Evolutionary conservation across 495 filamentous ascomycete genomes (phyloP).

Genomic region (Ascobolus immersus): DNA sequence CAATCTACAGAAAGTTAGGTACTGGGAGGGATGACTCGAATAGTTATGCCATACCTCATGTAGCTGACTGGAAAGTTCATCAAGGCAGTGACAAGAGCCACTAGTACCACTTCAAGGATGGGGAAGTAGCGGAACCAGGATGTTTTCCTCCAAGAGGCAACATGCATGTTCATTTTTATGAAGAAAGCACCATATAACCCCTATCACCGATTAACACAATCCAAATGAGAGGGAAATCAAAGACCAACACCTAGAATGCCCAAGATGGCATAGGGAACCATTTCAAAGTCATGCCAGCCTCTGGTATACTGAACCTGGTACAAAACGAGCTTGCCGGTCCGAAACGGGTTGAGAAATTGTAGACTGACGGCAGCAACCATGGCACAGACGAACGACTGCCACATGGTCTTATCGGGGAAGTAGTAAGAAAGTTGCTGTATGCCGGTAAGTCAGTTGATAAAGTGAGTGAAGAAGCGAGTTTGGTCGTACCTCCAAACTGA

Average conservation of each 20-base stretch:
- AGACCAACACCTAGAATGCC: constrained; percentile 45
- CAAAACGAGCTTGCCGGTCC: constrained; percentile 83
- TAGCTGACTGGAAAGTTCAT: constrained; percentile 89
- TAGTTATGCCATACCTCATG: constrained; percentile 30
- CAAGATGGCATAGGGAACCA: constrained; percentile 65
- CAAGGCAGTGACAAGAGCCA: constrained; percentile 56
- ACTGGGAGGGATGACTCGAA: neutral
- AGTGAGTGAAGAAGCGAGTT: neutral
- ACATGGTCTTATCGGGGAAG: constrained; percentile 98
- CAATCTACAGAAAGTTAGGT: constrained; percentile 17
- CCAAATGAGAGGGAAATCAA: neutral
- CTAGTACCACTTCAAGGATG: constrained; percentile 44
- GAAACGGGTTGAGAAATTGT: constrained; percentile 80
- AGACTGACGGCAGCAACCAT: constrained; percentile 90
- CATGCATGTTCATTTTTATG: constrained; percentile 75
- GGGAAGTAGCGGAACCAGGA: constrained; percentile 35
- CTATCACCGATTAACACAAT: constrained; percentile 2
- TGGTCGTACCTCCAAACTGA: constrained; percentile 53
- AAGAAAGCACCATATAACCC: constrained; percentile 85
- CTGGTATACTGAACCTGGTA: constrained; percentile 89
- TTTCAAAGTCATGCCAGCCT: constrained; percentile 86
- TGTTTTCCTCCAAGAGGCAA: constrained; percentile 57
- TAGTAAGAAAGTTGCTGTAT: constrained; percentile 86
- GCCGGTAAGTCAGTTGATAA: constrained; percentile 1
- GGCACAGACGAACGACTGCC: constrained; percentile 96